phyloP scores from a whole-genome alignment of 305 asterid genomes.

The Ajuga reptans region DNA sequence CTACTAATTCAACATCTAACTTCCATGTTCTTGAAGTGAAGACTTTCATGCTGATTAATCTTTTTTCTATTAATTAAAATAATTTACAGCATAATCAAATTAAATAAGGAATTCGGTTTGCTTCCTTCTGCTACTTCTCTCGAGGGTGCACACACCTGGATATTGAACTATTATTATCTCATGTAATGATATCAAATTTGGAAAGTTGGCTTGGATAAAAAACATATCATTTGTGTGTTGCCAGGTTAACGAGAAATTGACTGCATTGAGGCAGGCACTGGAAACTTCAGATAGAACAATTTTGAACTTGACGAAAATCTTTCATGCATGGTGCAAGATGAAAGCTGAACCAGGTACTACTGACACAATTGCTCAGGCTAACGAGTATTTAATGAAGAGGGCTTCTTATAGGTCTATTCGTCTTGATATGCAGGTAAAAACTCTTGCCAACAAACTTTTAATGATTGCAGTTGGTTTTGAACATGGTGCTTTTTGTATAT shows the following conservation, averaged over 20 bases:
- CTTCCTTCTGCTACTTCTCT: no score
- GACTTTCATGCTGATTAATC: no score
- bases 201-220: conserved; percentile 17
- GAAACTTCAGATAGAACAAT: conserved; percentile 50
- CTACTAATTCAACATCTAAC: no score
- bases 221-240: conserved; percentile 10
- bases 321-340: conserved; percentile 48
- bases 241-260: conserved; percentile 47
- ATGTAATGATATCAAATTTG: conserved; percentile 2
- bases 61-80: no score
- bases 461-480: conserved; percentile 13
- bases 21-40: no score
- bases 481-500: conserved; percentile 9
- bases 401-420: conserved; percentile 46
- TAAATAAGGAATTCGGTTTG: no score
- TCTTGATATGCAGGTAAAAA: conserved; percentile 61
- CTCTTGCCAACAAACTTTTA: conserved; percentile 16
- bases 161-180: not conserved
- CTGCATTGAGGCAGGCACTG: conserved; percentile 47
- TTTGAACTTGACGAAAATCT: conserved; percentile 38
- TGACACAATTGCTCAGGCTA: conserved; percentile 43
- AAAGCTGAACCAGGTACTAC: conserved; percentile 44
- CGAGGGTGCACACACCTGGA: not conserved
- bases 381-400: conserved; percentile 49
- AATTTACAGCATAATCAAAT: no score